phyloP scores from a whole-genome alignment of 495 filamentous ascomycete genomes.

The Lepraria neglecta region DNA sequence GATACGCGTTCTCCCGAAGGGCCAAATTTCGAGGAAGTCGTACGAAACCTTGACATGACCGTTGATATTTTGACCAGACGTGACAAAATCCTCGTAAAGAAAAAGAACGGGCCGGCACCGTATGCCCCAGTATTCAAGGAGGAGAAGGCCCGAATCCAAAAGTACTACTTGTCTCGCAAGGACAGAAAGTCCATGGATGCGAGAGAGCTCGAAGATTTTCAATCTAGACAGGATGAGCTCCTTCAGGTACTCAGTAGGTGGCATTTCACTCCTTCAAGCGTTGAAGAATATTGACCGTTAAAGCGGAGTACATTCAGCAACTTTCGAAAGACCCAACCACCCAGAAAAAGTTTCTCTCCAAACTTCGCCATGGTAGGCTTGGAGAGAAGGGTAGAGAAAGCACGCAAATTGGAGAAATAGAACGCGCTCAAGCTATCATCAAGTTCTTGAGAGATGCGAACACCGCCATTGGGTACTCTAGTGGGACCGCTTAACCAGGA shows the following conservation, averaged over 20 bases:
- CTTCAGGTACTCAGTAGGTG: background rate
- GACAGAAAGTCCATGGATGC: background rate
- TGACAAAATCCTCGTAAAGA: background rate
- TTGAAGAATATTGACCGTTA: background rate
- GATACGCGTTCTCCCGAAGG: background rate
- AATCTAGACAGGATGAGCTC: background rate
- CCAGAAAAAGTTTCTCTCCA: background rate
- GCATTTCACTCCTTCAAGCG: background rate
- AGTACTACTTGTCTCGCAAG: background rate
- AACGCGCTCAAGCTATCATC: background rate
- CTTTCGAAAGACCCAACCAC: background rate
- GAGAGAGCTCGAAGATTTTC: background rate
- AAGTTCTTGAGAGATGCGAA: background rate
- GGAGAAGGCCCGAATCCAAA: background rate
- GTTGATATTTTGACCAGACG: background rate
- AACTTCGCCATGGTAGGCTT: background rate
- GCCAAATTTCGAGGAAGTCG: background rate
- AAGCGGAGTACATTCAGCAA: background rate
- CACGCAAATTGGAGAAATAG: background rate
- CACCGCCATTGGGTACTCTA: too few relatives aligned
- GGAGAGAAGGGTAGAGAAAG: background rate
- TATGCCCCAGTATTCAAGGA: background rate
- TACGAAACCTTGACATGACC: background rate
- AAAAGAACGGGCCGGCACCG: background rate
- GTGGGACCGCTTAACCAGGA: too few relatives aligned